phyloP scores from a whole-genome alignment of 257 asterid species.

The Rauvolfia tetraphylla region DNA sequence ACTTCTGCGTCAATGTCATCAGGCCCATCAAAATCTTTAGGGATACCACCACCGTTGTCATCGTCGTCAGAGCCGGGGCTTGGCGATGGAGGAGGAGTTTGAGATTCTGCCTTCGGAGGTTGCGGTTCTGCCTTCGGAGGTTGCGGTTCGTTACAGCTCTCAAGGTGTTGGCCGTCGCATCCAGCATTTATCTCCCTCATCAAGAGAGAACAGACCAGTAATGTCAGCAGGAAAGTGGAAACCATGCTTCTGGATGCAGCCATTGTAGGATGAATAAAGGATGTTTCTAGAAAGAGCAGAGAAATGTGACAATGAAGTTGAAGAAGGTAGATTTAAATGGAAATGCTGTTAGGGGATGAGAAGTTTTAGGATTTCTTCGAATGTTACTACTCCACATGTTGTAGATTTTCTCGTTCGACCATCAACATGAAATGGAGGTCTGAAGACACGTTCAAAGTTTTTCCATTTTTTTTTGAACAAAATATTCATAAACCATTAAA shows the following conservation, averaged over 20 bases:
- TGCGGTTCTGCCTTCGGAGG: background rate
- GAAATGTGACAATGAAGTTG: background rate
- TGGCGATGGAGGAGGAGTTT: too few relatives aligned
- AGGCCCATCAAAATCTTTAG: background rate
- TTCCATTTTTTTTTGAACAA: too few relatives aligned
- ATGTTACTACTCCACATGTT: background rate
- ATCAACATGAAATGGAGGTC: background rate
- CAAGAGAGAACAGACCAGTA: background rate
- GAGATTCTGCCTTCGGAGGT: background rate
- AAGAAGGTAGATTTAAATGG: background rate
- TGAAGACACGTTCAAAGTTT: background rate
- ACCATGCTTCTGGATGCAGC: background rate
- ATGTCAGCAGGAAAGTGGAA: background rate
- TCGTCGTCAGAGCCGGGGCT: too few relatives aligned
- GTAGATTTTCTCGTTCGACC: background rate
- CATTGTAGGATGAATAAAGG: background rate
- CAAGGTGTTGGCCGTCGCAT: background rate
- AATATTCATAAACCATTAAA: too few relatives aligned
- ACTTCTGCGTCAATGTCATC: slow-evolving; percentile 2
- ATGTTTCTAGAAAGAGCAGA: background rate
- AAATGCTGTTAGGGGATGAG: background rate
- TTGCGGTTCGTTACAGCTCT: background rate
- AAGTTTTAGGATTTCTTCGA: background rate
- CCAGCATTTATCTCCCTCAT: background rate
- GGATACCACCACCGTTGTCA: background rate